These are phyloP conservation scores for Pseudopithomyces chartarum DNA, from an alignment of 2,329 filamentous ascomycete species.

Conservation along the genomic window DNA sequence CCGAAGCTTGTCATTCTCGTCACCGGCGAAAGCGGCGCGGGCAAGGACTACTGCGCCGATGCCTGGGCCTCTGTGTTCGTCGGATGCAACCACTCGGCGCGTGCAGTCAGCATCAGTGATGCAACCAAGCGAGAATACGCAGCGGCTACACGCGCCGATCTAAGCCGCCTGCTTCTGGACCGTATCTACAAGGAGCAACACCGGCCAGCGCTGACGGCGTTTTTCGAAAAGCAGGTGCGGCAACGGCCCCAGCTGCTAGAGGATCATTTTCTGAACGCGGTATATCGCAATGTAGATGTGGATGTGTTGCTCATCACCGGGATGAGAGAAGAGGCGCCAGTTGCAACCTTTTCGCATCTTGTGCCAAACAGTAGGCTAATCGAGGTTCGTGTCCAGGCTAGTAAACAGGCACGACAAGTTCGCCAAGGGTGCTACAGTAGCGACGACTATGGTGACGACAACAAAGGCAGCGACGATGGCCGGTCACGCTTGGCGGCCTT, in stretches of 20 bases:
- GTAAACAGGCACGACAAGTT: conserved; percentile 40
- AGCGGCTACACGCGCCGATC: conserved; percentile 52
- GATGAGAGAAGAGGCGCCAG: conserved; percentile 65
- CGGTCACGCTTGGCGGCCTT: conserved; percentile 24
- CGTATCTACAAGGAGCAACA: conserved; percentile 68
- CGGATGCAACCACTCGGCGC: conserved; percentile 39
- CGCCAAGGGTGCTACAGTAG: conserved; percentile 41
- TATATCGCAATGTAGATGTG: conserved; percentile 44
- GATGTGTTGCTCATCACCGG: conserved; percentile 67
- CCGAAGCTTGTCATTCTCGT: conserved; percentile 61
- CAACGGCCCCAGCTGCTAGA: conserved; percentile 54
- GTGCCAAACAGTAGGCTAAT: conserved; percentile 59
- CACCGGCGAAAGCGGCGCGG: conserved; percentile 59
- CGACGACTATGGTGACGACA: conserved; percentile 11
- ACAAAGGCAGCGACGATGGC: conserved; percentile 22
- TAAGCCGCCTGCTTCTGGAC: conserved; percentile 55
- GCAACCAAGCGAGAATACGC: conserved; percentile 64
- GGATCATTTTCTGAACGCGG: conserved; percentile 57
- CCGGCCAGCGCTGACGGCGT: conserved; percentile 57
- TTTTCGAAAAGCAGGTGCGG: conserved; percentile 55
- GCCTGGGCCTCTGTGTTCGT: conserved; percentile 56
- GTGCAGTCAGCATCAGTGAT: conserved; percentile 58
- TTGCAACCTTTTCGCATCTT: conserved; percentile 59
- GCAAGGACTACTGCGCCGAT: conserved; percentile 65
- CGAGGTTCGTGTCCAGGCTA: conserved; percentile 58